phyloP scores from a whole-genome alignment of 164 flowering plant genomes.

The Chimonanthus praecox region DNA sequence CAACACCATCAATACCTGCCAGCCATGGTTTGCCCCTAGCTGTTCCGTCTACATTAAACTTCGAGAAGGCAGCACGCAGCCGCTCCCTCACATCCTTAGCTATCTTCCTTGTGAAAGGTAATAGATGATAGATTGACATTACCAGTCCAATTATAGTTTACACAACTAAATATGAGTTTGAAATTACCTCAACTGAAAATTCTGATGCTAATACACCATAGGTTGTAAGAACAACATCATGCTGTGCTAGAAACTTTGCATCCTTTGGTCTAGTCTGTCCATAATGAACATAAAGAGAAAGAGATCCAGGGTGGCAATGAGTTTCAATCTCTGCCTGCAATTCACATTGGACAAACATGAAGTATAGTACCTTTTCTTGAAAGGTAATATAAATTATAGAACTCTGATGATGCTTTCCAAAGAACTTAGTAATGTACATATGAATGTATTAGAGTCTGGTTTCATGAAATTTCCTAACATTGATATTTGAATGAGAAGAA shows the following conservation, averaged over 20 bases:
- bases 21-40: too few species aligned
- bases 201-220: conserved; percentile 93
- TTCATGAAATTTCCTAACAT: background rate
- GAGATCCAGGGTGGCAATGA: conserved; percentile 66
- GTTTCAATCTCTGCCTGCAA: conserved; percentile 88
- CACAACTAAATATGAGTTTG: conserved; percentile 1
- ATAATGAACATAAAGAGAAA: conserved; percentile 85
- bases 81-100: too few species aligned
- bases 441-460: background rate
- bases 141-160: background rate
- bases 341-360: background rate
- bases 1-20: too few species aligned
- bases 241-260: conserved; percentile 62
- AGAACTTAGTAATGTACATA: background rate
- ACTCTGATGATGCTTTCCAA: background rate
- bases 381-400: background rate
- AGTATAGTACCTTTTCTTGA: background rate
- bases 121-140: too few species aligned
- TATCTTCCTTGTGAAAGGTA: too few species aligned
- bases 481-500: too few species aligned
- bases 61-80: too few species aligned
- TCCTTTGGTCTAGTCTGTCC: conserved; percentile 86
- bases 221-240: conserved; percentile 84
- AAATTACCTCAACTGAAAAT: conserved; percentile 71
- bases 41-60: too few species aligned